A percentile compares a stretch with the other conserved stretches of the same genome.
Evolutionary conservation across 169 alveolate species (phyloP).

Genomic region (Fabrea salina): DNA sequence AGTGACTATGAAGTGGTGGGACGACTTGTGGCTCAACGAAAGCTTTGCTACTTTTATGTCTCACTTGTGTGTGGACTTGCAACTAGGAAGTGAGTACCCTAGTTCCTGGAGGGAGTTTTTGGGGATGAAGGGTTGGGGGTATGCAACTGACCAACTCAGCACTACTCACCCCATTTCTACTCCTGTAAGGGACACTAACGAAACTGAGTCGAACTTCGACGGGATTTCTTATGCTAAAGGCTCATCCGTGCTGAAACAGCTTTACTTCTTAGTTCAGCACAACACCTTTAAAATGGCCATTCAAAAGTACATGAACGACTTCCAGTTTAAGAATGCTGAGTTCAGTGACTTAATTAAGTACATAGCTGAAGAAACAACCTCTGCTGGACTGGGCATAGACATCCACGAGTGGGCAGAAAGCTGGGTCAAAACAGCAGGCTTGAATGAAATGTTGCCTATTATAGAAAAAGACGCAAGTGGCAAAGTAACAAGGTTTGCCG

Average conservation of each 20-base stretch:
- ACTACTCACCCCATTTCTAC: slow-evolving; percentile 81
- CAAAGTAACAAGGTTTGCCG: background rate
- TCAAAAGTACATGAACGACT: background rate
- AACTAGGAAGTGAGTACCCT: slow-evolving; percentile 30
- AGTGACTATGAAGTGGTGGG: slow-evolving; percentile 93
- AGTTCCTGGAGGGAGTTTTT: slow-evolving; percentile 43
- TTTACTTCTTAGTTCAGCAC: slow-evolving; percentile 68
- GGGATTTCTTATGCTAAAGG: slow-evolving; percentile 87
- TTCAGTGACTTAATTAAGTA: slow-evolving; percentile 9
- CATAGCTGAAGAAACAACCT: background rate
- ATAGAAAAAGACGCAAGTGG: slow-evolving; percentile 12
- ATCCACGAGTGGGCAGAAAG: slow-evolving; percentile 26
- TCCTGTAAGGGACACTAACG: slow-evolving; percentile 71
- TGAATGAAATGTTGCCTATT: slow-evolving; percentile 3
- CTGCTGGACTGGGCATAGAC: background rate
- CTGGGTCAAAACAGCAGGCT: slow-evolving; percentile 34
- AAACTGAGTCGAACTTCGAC: slow-evolving; percentile 81
- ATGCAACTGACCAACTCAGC: slow-evolving; percentile 66
- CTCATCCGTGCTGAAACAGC: slow-evolving; percentile 73
- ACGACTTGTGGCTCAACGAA: slow-evolving; percentile 91
- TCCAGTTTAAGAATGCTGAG: background rate
- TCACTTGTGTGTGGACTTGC: slow-evolving; percentile 24
- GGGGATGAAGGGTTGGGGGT: slow-evolving; percentile 58
- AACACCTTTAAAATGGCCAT: slow-evolving; percentile 65
- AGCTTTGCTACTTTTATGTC: slow-evolving; percentile 87